Base-by-base conservation (phyloP, 257 asterid species). In the Jasminum sambac region DNA sequence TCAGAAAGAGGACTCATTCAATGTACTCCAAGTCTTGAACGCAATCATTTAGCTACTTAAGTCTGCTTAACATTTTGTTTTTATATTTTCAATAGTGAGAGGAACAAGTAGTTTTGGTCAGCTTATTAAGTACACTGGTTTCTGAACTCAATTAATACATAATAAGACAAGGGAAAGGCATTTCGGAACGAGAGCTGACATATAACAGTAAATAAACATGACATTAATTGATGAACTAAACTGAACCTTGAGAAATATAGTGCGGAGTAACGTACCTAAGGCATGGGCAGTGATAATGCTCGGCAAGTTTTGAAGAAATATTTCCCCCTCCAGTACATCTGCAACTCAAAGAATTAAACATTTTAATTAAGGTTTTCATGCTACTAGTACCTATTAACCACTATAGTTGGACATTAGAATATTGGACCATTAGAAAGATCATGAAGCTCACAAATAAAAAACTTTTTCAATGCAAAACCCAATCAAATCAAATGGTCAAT, bases 291-390 rank as follows among this genome's bases (percentile, higher is more conserved):
- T 72, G 43, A 94, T 78, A 84, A 94, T 88, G 88, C 98, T 94
- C 26, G 99, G 99, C 74, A 94, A 90, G 83, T 94, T 94, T 82
- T 94, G 99, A 61, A 94, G 98, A 84, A 94, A 94, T 80, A 94
- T 91, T 76, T 94, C 96, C 61, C 99, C 98, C 85, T 88, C 96
- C 11, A 91, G 98, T 83, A 95, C 63, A 77, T 85, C 99, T 91
- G 91, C 65, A 75, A 78, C 68, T 52, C 73, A 73, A 78, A 55
- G 21, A 64, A 72, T 67, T 71, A 79, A 57, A 57, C 41, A 59
- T 30, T n/a, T 50, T 10, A 66, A 55, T 71, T 38, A 12, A 8
- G 9, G 23, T 52, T 19, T 52, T 52, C 19, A 21, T 17, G 61
- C 12, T 43, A 13, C 50, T 14, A 13, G 50, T 10, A 43, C 50